phyloP scores from a whole-genome alignment of 352 stramenopile species.

The Pythium coloratum region DNA sequence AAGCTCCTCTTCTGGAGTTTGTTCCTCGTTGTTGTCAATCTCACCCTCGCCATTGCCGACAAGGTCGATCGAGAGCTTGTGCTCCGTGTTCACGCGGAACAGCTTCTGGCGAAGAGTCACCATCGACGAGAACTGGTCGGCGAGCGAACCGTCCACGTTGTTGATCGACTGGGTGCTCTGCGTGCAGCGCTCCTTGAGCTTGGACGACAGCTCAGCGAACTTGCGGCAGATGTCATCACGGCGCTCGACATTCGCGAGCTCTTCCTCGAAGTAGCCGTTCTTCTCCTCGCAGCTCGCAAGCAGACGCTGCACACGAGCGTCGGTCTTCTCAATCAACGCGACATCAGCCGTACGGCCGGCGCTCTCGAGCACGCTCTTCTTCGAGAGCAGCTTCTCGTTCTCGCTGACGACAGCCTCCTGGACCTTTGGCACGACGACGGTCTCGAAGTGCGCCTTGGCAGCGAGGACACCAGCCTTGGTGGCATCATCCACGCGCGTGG shows the following conservation, averaged over 20 bases:
- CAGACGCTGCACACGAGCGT: conserved; percentile 66
- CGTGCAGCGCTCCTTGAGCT: conserved; percentile 77
- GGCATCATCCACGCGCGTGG: conserved; percentile 69
- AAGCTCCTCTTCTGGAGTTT: conserved; percentile 33
- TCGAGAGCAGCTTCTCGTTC: conserved; percentile 82
- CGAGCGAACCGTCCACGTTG: conserved; percentile 66
- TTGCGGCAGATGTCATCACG: conserved; percentile 74
- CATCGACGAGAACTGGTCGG: conserved; percentile 82
- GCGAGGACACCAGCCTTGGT: conserved; percentile 66
- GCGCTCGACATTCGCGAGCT: conserved; percentile 73
- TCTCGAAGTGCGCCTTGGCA: conserved; percentile 70
- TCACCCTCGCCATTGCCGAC: conserved; percentile 14
- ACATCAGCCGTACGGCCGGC: conserved; percentile 60
- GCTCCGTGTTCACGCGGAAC: conserved; percentile 41
- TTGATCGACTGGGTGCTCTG: conserved; percentile 81
- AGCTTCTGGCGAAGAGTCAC: conserved; percentile 64
- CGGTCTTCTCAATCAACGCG: conserved; percentile 70
- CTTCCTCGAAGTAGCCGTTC: conserved; percentile 70
- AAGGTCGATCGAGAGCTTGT: conserved; percentile 26
- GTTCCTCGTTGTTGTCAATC: conserved; percentile 15
- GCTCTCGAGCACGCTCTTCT: conserved; percentile 68
- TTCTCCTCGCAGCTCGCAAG: conserved; percentile 73
- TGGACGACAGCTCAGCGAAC: conserved; percentile 70
- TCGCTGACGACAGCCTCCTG: conserved; percentile 65
- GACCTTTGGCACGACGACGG: conserved; percentile 70